A percentile compares a stretch with the other conserved stretches of the same genome.
These are phyloP conservation scores for Naganishia vaughanmartiniae DNA, from an alignment of 768 basidiomycete genomes.

Conservation along the genomic window DNA sequence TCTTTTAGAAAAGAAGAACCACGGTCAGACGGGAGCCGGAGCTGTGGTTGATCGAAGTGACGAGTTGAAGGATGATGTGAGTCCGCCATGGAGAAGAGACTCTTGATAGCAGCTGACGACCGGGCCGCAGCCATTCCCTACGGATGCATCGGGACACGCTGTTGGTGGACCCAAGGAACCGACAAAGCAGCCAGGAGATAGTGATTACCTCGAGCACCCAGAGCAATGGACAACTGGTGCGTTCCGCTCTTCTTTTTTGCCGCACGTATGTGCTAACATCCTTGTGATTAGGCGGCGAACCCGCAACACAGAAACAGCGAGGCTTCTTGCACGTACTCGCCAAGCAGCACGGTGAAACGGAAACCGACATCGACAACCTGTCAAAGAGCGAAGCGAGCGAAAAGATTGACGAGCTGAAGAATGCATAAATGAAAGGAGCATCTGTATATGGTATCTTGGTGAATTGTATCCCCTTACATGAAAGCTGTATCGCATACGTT, in stretches of 20 bases:
- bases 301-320: constrained; percentile 51
- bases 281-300: constrained; percentile 40
- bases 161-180: constrained; percentile 4
- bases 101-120: background rate
- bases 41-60: constrained; percentile 13
- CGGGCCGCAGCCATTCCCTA: constrained; percentile 2
- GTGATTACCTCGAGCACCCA: constrained; percentile 47
- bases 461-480: background rate
- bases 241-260: background rate
- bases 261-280: background rate
- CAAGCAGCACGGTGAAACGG: constrained; percentile 44
- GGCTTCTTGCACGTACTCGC: constrained; percentile 49
- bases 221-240: constrained; percentile 50
- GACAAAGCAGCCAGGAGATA: constrained; percentile 11
- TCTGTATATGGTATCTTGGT: background rate
- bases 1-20: constrained; percentile 12
- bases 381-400: constrained; percentile 49
- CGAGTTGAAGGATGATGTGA: constrained; percentile 23
- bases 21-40: constrained; percentile 14
- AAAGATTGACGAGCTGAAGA: constrained; percentile 48
- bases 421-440: constrained; percentile 24
- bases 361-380: constrained; percentile 36
- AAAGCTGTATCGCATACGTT: background rate
- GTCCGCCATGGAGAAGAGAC: background rate
- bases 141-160: constrained; percentile 1